Percentiles rank a stretch among this genome's conserved stretches.
These are phyloP conservation scores for Xylaria sp. DNA, from an alignment of 2,329 filamentous ascomycete species.

Conservation along the genomic window DNA sequence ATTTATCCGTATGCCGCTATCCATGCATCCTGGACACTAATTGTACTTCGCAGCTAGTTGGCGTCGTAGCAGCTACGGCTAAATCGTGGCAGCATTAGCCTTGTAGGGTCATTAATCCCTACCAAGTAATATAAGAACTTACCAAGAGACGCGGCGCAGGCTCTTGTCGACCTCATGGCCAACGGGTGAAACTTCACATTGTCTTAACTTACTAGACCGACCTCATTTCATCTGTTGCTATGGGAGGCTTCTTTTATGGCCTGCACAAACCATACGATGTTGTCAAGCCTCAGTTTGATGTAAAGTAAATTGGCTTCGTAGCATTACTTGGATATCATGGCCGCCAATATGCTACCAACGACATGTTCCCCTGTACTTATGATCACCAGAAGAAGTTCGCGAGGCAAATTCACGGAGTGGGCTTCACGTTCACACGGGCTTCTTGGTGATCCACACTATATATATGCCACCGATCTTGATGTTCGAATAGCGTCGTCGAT, in stretches of 20 bases:
- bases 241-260: neutral
- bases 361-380: neutral
- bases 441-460: neutral
- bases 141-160: neutral
- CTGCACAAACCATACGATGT: neutral
- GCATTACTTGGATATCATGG: neutral
- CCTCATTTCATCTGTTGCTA: neutral
- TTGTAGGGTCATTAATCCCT: neutral
- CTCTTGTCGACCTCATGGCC: neutral
- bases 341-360: neutral
- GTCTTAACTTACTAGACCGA: neutral
- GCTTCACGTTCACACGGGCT: no score
- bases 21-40: constrained; percentile 13
- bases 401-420: no score
- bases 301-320: neutral
- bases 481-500: constrained; percentile 10
- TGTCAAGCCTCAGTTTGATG: neutral
- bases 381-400: neutral
- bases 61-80: neutral
- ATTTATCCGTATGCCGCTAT: constrained; percentile 4
- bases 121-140: neutral
- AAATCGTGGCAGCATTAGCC: neutral
- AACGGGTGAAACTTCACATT: neutral
- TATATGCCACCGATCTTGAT: neutral
- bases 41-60: neutral